Evolutionary conservation across 1,139 yeast genomes (phyloP).

Genomic region (Candida neerlandica): DNA sequence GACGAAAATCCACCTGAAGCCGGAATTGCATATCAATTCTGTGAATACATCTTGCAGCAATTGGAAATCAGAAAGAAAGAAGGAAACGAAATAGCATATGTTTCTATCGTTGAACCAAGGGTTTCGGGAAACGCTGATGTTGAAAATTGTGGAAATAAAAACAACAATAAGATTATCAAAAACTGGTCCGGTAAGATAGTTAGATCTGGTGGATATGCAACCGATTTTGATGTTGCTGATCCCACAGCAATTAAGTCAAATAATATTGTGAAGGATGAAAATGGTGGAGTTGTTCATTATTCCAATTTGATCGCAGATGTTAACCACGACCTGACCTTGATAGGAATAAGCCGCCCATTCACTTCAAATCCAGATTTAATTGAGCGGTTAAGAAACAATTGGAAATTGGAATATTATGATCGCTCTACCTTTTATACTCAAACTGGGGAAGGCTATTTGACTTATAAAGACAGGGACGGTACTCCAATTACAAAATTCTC

Average conservation of each 20-base stretch:
- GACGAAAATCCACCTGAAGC: constrained; percentile 17
- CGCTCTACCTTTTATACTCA: constrained; percentile 25
- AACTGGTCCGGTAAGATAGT: constrained; percentile 18
- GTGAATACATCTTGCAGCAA: constrained; percentile 20
- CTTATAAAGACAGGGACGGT: constrained; percentile 16
- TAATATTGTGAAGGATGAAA: constrained; percentile 15
- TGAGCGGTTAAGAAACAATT: constrained; percentile 29
- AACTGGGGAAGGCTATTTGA: constrained; percentile 25
- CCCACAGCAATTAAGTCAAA: constrained; percentile 19
- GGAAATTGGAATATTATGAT: constrained; percentile 22
- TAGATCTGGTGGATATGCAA: constrained; percentile 22
- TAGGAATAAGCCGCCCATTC: constrained; percentile 50
- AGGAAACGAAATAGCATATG: constrained; percentile 23
- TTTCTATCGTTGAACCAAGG: constrained; percentile 26
- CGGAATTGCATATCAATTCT: constrained; percentile 19
- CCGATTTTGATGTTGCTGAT: constrained; percentile 17
- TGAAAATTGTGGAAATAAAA: constrained; percentile 21
- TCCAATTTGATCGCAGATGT: constrained; percentile 18
- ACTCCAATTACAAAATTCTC: constrained; percentile 9
- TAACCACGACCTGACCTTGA: constrained; percentile 34
- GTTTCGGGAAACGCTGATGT: constrained; percentile 20
- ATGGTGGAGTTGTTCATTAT: constrained; percentile 16
- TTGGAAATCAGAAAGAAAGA: constrained; percentile 19
- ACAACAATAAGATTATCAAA: constrained; percentile 17
- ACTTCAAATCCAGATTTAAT: constrained; percentile 56